Conservation (phyloP, 169 alveolate genomes). For the Prorocentrum cordatum region DNA sequence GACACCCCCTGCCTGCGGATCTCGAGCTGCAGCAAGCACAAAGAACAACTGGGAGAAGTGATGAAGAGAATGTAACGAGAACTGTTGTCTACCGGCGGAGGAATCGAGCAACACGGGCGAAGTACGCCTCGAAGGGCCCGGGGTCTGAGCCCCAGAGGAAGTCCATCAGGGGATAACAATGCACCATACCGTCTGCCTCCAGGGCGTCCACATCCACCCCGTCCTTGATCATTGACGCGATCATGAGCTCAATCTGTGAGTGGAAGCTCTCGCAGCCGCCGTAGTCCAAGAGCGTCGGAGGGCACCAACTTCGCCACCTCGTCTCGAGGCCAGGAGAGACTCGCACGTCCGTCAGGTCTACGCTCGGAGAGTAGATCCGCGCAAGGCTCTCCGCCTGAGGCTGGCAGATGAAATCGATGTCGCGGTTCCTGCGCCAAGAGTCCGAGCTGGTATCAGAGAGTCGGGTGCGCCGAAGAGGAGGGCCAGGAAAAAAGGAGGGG, state of each 20-base stretch:
- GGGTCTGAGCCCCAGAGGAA: constrained; percentile 45
- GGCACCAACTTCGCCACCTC: constrained; percentile 22
- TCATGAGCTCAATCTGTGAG: constrained; percentile 27
- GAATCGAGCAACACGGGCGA: constrained; percentile 11
- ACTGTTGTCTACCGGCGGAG: no score
- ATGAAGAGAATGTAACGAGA: no score
- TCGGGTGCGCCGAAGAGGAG: no score
- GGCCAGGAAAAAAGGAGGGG: no score
- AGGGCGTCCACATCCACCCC: constrained; percentile 39
- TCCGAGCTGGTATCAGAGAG: constrained; percentile 14
- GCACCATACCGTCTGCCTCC: constrained; percentile 43
- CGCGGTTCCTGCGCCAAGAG: constrained; percentile 21
- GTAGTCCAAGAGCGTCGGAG: constrained; percentile 27
- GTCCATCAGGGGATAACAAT: constrained; percentile 43
- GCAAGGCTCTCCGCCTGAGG: constrained; percentile 39
- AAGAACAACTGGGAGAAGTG: no score
- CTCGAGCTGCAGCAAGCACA: no score
- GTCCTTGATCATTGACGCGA: not conserved
- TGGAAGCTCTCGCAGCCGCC: constrained; percentile 52
- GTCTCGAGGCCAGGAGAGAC: constrained; percentile 46
- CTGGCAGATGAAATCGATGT: constrained; percentile 15
- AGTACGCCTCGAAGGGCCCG: constrained; percentile 12
- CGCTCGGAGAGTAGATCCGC: constrained; percentile 39
- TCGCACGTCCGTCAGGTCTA: constrained; percentile 18
- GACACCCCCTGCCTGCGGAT: no score